Evolutionary conservation across 768 basidiomycete genomes (phyloP).

Genomic region (Mycena epipterygia): DNA sequence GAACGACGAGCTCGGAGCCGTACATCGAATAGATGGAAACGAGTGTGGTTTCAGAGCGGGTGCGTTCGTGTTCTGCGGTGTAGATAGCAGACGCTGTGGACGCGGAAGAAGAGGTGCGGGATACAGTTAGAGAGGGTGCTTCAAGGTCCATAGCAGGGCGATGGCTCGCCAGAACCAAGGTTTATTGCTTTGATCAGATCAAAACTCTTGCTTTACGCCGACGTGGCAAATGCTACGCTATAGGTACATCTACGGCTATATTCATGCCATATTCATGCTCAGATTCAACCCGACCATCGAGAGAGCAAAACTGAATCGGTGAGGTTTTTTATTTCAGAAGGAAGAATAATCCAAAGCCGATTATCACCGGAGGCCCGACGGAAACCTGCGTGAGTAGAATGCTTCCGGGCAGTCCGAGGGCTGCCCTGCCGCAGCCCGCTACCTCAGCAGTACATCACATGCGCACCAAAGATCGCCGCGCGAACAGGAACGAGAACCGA

Average conservation of each 20-base stretch:
- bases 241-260: too few relatives aligned
- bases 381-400: too few relatives aligned
- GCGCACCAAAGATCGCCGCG: slow-evolving; percentile 18
- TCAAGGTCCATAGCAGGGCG: slow-evolving; percentile 44
- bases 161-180: too few relatives aligned
- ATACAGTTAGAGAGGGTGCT: slow-evolving; percentile 39
- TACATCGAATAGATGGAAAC: slow-evolving; percentile 93
- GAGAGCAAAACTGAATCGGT: too few relatives aligned
- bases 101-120: slow-evolving; percentile 47
- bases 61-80: slow-evolving; percentile 59
- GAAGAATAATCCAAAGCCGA: too few relatives aligned
- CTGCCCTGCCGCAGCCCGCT: too few relatives aligned
- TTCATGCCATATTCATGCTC: not conserved
- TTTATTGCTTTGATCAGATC: too few relatives aligned
- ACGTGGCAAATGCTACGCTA: not conserved
- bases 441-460: too few relatives aligned
- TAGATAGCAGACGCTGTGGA: slow-evolving; percentile 52
- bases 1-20: slow-evolving; percentile 38
- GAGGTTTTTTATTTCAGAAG: too few relatives aligned
- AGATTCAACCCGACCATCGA: too few relatives aligned
- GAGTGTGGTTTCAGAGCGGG: slow-evolving; percentile 81
- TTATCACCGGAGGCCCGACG: too few relatives aligned
- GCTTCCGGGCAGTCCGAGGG: too few relatives aligned
- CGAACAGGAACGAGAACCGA: not conserved
- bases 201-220: not conserved